Base-by-base conservation (phyloP, 768 basidiomycete genomes). In the Tulasnella sp. region DNA sequence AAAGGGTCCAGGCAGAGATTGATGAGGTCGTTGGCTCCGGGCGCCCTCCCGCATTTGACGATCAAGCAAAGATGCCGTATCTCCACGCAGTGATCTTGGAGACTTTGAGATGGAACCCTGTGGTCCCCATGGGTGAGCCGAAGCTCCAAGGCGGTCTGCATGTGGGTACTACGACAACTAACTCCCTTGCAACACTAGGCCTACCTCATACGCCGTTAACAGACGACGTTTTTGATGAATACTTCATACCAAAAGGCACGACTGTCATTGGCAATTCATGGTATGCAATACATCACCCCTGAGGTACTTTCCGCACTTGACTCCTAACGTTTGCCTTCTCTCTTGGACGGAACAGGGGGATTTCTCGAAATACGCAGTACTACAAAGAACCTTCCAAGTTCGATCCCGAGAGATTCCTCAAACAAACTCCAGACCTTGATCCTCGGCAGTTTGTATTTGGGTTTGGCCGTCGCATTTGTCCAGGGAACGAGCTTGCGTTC, bases 1-100 rank as follows among this genome's bases (percentile, higher is more conserved):
- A 81, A 12, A 82, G 82, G 42, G 86, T 86, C 24, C 86, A 87
- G n/a, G 84, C 83, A 37, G 88, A 89, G 83, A 84, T 87, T 34
- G 82, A 86, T n/a, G 72, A 78, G 9, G 82, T 85, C 42, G 82
- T 88, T 11, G 83, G 84, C 2, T 77, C 80, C 31, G 82, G 82
- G 14, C 80, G 84, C 11, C 85, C 88, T 86, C 73, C 84, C 1
- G 77, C 81, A 1, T 79, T 80, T 28, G 81, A 54, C 7, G 84
- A 85, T 72, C 81, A 82, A n/a, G 50, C 72, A 48, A 5, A 77
- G 54, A 76, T 82, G 58, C 82, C 83, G 24, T 83, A 83, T 69
- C 54, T 82, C 34, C 54, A 82, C 37, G 82, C 83, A 11, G 42
- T 83, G 18, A n/a, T 81, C 24, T 75, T 81, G 46, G 83, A 83